These are phyloP conservation scores for Cyclocybe aegerita DNA, from an alignment of 768 basidiomycete genomes.

Conservation along the genomic window DNA sequence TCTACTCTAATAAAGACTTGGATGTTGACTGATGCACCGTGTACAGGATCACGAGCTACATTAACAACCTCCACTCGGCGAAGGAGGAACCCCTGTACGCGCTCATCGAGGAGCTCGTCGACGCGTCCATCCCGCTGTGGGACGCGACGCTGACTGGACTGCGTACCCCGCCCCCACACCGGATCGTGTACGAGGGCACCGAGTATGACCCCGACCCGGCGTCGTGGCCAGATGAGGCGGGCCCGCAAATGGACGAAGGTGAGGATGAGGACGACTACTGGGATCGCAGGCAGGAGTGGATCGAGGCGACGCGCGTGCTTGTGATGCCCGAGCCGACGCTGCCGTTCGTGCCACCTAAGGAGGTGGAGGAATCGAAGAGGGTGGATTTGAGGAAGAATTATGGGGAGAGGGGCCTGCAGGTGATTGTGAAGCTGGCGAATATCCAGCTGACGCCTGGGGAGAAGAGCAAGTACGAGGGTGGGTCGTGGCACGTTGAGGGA, in stretches of 20 bases:
- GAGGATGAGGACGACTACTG: conserved; percentile 17
- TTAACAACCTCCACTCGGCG: conserved; percentile 40
- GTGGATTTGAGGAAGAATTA: conserved; percentile 13
- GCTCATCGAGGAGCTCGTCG: conserved; percentile 25
- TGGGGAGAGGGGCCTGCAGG: conserved; percentile 14
- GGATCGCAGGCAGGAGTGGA: conserved; percentile 16
- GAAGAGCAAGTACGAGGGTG: conserved; percentile 23
- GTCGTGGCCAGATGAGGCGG: conserved; percentile 10
- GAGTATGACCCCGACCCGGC: conserved; percentile 19
- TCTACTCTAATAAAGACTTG: background rate
- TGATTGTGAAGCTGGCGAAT: conserved; percentile 28
- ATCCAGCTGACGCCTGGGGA: conserved; percentile 31
- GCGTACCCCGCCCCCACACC: background rate
- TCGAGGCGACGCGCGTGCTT: conserved; percentile 5
- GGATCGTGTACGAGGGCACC: conserved; percentile 13
- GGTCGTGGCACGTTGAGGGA: conserved; percentile 31
- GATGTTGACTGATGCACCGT: background rate
- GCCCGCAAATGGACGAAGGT: conserved; percentile 13
- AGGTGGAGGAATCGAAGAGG: background rate
- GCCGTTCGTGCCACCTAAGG: conserved; percentile 3
- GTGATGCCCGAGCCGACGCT: conserved; percentile 20
- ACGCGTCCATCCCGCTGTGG: conserved; percentile 31
- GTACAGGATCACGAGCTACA: conserved; percentile 36
- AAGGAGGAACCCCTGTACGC: conserved; percentile 22
- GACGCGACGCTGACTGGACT: conserved; percentile 23